Base-by-base conservation (phyloP, 768 basidiomycete genomes). In the Peribolospora baueri region DNA sequence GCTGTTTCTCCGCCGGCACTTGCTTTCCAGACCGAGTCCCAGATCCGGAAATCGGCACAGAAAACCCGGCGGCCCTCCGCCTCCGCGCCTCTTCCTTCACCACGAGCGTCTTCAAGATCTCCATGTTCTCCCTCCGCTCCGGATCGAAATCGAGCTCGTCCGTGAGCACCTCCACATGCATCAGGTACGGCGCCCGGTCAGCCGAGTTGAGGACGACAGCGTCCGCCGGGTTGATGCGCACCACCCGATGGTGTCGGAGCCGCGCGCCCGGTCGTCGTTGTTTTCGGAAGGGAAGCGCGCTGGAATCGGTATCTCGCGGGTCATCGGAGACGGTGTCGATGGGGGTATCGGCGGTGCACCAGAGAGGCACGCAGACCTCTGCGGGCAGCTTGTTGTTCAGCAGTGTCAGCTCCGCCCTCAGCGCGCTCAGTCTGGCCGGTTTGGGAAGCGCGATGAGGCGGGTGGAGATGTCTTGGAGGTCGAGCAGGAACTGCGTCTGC, bases 131-230 rank as follows among this genome's bases (percentile, higher is more conserved):
- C 51, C 87, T 73, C 63, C 80, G 83, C 8, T 68, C 66, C 1
- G 91, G 84, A 63, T 93, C 84, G 65, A 98, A 97, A 65, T 91
- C 84, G 42, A 98, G 74, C 61, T 97, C 91, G 41, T 78, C 80
- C 58, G 78, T 76, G 40, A 97, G 72, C 48, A 97, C 81, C 68
- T 98, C 93, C 56, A 97, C 76, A 58, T 90, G 74, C 36, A 98
- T 75, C 14, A 98, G 73, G 65, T 84, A 98, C 4, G 93, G 93
- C 0, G 87, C 88, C 42, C 84, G 76, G 68, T 98, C 90, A 3
- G 93, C 93, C 14, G 91, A 97, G 65, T 98, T 98, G 38, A 98
- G 75, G 7, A 97, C 93, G 48, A 97, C 93, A 55, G 85, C 83
- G 70, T 98, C 93, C 10, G 90, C 86, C 3, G 93, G 91, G 8